phyloP scores from a whole-genome alignment of 2,329 filamentous ascomycete species.

The Aspergillus ochraceus region DNA sequence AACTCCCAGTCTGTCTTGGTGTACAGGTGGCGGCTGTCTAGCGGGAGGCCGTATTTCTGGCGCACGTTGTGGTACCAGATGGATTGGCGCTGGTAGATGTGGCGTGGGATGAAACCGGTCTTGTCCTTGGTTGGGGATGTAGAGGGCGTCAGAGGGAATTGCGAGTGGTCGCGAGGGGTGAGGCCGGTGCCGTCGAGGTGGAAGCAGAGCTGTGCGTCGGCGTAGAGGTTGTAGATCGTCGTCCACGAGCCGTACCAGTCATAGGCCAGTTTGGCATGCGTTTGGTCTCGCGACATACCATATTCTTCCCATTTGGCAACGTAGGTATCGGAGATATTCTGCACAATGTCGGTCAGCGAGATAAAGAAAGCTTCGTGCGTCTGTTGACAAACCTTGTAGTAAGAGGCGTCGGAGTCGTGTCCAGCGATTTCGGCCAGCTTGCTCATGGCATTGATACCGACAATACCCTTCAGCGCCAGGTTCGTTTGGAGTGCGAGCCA shows the following conservation, averaged over 20 bases:
- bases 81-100: slow-evolving; percentile 76
- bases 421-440: slow-evolving; percentile 65
- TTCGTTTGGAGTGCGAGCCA: slow-evolving; percentile 78
- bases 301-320: slow-evolving; percentile 70
- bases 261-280: slow-evolving; percentile 78
- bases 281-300: slow-evolving; percentile 67
- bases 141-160: slow-evolving; percentile 9
- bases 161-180: slow-evolving; percentile 7
- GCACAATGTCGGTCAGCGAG: slow-evolving; percentile 7
- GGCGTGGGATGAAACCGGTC: slow-evolving; percentile 67
- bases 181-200: slow-evolving; percentile 56
- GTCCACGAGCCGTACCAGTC: slow-evolving; percentile 80
- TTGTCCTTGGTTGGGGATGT: slow-evolving; percentile 24
- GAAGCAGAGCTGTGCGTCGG: slow-evolving; percentile 78
- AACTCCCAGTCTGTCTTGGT: slow-evolving; percentile 92
- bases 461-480: slow-evolving; percentile 78
- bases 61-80: slow-evolving; percentile 77
- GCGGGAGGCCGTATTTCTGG: slow-evolving; percentile 77
- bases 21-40: slow-evolving; percentile 80
- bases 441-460: slow-evolving; percentile 77
- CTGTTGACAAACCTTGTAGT: slow-evolving; percentile 53
- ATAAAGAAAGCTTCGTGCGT: neutral
- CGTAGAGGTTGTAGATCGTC: slow-evolving; percentile 82
- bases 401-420: slow-evolving; percentile 54
- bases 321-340: slow-evolving; percentile 65